Base-by-base conservation (phyloP, 768 basidiomycete species). In the Amanita muscaria region DNA sequence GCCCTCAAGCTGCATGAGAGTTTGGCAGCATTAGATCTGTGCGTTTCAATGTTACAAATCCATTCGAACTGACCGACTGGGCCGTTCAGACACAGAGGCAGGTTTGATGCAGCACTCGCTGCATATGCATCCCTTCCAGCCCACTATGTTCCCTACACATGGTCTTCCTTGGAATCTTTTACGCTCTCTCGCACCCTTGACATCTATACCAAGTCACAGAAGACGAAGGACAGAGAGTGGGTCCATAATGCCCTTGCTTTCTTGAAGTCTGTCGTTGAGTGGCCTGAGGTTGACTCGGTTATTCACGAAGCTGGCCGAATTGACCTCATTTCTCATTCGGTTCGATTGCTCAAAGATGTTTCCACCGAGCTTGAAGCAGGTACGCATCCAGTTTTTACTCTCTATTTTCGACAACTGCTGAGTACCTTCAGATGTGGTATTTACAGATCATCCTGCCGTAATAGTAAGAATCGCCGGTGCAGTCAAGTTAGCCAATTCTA, bases 21-120 rank as follows among this genome's bases (percentile, higher is more conserved):
- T 54, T 68, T 97, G 12, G 94, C 92, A 3, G 88, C 86, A 12
- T 73, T 98, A 29, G 92, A 97, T 51, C 61, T 83, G 94, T 97
- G 66, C 51, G 65, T 22, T 18, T 15, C 44, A 49, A n/a, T 14
- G 40, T 10, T 15, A 23, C 21, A 30, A 23, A 15, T n/a, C n/a
- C n/a, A n/a, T 30, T n/a, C 46, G 23, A 40, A 37, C 41, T 15
- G 49, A 29, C 29, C 21, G 15, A 32, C 18, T 18, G 7, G 14
- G 12, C 27, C 27, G 25, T 36, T 22, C 50, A 92, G 90, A 5
- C 74, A 83, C 59, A 83, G 88, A 27, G 74, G 72, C 27, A 77
- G 78, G 12, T 64, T 81, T 23, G 59, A 67, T 5, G 69, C 66
- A 15, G 88, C 90, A 4, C 66, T 88, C 19, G 68, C 76, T 18